Conservation (phyloP, 163 green algal genomes). For the Coccomyxa subellipsoidea region DNA sequence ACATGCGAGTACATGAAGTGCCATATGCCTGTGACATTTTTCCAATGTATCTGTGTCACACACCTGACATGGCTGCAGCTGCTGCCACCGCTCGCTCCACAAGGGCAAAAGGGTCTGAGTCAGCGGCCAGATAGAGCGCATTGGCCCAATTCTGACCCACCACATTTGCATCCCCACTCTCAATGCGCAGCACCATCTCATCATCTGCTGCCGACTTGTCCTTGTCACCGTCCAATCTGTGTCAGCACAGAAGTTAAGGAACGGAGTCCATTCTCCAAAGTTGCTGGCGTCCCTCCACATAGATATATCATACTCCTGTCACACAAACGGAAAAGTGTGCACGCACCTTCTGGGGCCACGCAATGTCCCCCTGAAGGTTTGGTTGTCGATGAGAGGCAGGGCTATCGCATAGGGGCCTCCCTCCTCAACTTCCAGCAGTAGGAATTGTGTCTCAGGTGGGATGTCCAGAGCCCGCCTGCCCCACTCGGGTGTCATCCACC, state of each 20-base stretch:
- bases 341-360: constrained; percentile 2
- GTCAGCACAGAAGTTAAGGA: neutral
- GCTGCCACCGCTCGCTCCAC: constrained; percentile 61
- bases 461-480: constrained; percentile 62
- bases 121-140: constrained; percentile 55
- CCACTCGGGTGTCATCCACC: constrained; percentile 98
- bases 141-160: constrained; percentile 31
- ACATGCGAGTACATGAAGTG: neutral
- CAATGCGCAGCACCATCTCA: constrained; percentile 58
- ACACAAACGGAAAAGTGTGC: neutral
- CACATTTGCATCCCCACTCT: constrained; percentile 65
- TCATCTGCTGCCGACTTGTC: constrained; percentile 13
- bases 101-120: constrained; percentile 60
- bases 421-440: constrained; percentile 80
- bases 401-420: constrained; percentile 71
- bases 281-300: too few species aligned
- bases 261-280: too few species aligned
- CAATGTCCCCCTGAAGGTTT: constrained; percentile 76
- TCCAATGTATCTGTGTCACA: neutral
- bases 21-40: neutral
- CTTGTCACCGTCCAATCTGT: neutral
- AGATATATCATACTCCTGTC: too few species aligned
- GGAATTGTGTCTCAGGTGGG: constrained; percentile 93
- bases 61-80: constrained; percentile 57
- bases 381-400: constrained; percentile 84